These are phyloP conservation scores for Ascomycota sp. DNA, from an alignment of 2,329 filamentous ascomycete species.

Conservation along the genomic window DNA sequence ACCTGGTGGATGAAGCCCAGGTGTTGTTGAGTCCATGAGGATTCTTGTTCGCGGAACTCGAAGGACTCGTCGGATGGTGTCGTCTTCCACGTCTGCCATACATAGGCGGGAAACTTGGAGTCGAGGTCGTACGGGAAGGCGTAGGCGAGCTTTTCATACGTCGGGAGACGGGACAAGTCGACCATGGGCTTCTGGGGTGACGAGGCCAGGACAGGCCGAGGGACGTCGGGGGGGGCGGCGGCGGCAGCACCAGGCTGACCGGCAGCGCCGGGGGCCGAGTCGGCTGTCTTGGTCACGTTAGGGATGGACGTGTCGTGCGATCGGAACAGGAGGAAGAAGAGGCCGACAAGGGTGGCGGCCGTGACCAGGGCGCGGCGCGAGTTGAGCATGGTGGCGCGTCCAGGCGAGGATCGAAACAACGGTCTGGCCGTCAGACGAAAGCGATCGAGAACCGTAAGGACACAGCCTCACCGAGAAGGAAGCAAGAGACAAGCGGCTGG, in stretches of 20 bases:
- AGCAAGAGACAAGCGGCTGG: no score
- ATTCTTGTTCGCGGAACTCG: conserved; percentile 62
- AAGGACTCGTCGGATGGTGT: conserved; percentile 63
- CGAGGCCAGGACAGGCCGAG: no score
- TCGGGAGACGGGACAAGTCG: conserved; percentile 50
- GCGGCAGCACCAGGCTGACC: conserved; percentile 3
- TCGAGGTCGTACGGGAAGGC: conserved; percentile 86
- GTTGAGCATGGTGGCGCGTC: conserved; percentile 42
- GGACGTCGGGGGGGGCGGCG: conserved; percentile 2
- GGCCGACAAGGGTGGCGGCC: conserved; percentile 45
- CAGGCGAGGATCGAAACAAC: no score
- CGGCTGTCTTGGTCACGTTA: background rate
- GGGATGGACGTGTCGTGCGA: conserved; percentile 20
- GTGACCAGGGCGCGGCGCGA: conserved; percentile 56
- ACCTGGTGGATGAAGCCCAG: conserved; percentile 92
- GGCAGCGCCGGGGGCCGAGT: conserved; percentile 4
- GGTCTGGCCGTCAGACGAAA: no score
- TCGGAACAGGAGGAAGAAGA: conserved; percentile 48
- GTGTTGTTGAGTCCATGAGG: conserved; percentile 73
- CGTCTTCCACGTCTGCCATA: conserved; percentile 98
- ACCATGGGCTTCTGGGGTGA: conserved; percentile 39
- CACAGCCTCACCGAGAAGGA: no score
- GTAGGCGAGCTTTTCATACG: conserved; percentile 69
- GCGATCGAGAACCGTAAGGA: no score
- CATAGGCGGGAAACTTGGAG: conserved; percentile 82